Percentiles rank a stretch among this genome's conserved stretches.
Conservation (phyloP, 1,284 basidiomycete genomes). For the Gymnopus androsaceus region DNA sequence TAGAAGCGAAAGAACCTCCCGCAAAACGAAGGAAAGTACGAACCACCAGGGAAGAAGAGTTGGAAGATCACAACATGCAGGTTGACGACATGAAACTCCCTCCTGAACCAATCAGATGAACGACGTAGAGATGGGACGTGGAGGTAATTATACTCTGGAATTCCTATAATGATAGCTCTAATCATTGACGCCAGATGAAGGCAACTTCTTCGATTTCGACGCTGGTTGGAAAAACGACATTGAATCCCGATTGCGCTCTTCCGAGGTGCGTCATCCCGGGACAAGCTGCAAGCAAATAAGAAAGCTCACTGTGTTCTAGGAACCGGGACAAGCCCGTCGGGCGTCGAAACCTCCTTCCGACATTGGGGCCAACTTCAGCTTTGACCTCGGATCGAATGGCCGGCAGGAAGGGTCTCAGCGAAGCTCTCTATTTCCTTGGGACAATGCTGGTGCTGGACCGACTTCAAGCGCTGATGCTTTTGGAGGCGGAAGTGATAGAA, state of each 20-base stretch:
- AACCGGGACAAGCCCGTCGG: constrained; percentile 75
- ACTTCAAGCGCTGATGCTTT: constrained; percentile 52
- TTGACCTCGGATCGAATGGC: constrained; percentile 41
- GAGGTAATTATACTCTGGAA: neutral
- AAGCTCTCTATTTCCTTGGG: constrained; percentile 79
- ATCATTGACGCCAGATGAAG: neutral
- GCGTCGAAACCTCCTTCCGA: constrained; percentile 53
- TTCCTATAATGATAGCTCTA: neutral
- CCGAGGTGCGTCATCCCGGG: constrained; percentile 50
- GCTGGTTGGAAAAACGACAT: neutral
- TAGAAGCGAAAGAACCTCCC: constrained; percentile 35
- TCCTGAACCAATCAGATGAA: constrained; percentile 8
- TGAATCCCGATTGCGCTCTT: constrained; percentile 48
- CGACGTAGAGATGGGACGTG: constrained; percentile 3
- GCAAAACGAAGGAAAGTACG: constrained; percentile 40
- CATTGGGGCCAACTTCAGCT: constrained; percentile 44
- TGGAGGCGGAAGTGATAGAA: constrained; percentile 44
- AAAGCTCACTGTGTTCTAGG: constrained; percentile 41
- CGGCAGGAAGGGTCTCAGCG: constrained; percentile 55
- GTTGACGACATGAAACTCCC: neutral
- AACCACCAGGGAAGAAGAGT: constrained; percentile 15
- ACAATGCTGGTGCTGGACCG: constrained; percentile 63
- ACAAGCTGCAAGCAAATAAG: neutral
- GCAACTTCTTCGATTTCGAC: neutral
- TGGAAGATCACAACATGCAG: constrained; percentile 6